Evolutionary conservation across 805 yeast genomes (phyloP).

Genomic region (Metschnikowia lunata): DNA sequence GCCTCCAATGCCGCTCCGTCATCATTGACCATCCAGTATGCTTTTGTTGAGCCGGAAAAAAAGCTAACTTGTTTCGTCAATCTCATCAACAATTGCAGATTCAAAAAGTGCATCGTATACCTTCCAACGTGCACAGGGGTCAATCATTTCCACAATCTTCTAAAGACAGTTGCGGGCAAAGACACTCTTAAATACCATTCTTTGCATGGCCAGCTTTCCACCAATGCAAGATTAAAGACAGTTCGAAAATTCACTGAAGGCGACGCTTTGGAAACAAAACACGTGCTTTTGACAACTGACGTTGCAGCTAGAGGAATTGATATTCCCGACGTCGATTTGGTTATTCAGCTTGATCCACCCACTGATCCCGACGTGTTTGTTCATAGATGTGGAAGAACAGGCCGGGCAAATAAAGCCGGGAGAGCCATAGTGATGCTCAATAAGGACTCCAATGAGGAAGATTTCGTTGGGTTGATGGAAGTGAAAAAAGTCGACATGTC

Average conservation of each 20-base stretch:
- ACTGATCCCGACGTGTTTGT: slow-evolving; percentile 86
- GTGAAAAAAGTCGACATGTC: slow-evolving; percentile 58
- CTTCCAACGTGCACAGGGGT: slow-evolving; percentile 89
- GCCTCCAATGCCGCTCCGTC: slow-evolving; percentile 49
- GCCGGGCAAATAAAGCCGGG: slow-evolving; percentile 84
- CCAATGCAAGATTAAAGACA: slow-evolving; percentile 73
- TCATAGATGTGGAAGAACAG: slow-evolving; percentile 94
- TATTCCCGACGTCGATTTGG: slow-evolving; percentile 90
- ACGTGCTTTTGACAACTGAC: slow-evolving; percentile 84
- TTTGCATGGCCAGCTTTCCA: slow-evolving; percentile 86
- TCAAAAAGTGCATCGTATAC: slow-evolving; percentile 81
- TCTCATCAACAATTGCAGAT: slow-evolving; percentile 50
- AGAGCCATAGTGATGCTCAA: slow-evolving; percentile 70
- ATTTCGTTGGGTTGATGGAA: slow-evolving; percentile 72
- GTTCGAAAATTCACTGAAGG: slow-evolving; percentile 55
- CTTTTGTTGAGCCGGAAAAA: slow-evolving; percentile 51
- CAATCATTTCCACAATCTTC: slow-evolving; percentile 62
- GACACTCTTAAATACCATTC: slow-evolving; percentile 48
- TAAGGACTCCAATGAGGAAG: slow-evolving; percentile 71
- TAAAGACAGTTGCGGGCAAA: slow-evolving; percentile 32
- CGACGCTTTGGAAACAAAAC: slow-evolving; percentile 36
- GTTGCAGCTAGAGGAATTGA: slow-evolving; percentile 98
- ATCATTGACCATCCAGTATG: slow-evolving; percentile 57
- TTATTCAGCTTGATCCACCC: slow-evolving; percentile 93
- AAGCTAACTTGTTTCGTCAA: slow-evolving; percentile 60